Evolutionary conservation across 768 basidiomycete species (phyloP), one percentile per base, ranked within the genome.

Genomic region (Termitomyces sp.): DNA sequence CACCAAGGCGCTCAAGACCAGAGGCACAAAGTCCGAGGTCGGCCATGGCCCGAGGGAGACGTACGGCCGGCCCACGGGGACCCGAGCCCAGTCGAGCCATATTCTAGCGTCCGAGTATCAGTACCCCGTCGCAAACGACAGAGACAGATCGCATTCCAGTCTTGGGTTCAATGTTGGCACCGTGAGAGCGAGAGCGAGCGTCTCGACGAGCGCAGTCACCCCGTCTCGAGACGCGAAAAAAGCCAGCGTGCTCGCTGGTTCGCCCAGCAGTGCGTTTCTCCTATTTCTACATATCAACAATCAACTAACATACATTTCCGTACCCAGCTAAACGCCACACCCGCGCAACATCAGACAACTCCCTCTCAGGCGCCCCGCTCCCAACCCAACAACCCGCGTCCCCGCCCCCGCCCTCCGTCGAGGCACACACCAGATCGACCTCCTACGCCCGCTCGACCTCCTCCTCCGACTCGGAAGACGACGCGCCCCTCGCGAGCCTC

Each of bases 401-500:
- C 4, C 26, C 44, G 2, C 26, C 51, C 38, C 47, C 43, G 6
- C 26, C 26, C 26, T 26, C 26, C 26, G 4, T 4, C 26, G 26
- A 26, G 26, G 2, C 2, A 4, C 26, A 4, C 26, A 26, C 26
- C 2, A 26, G 26, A 26, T 26, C 26, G 26, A 26, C 26, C 26
- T 26, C 26, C 26, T 26, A 26, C 26, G 26, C 26, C 2, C 26
- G 2, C 26, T 26, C 26, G 4, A 26, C 2, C 33, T 33, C 33
- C 33, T 12, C 33, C 33, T 44, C 56, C 35, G 40, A 45, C 36
- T 45, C 55, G 1, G 35, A 80, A 78, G 83, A 82, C 53, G 80
- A 87, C 58, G 80, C 83, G 2, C 90, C 89, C 13, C 76, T 92
- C 36, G 84, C 86, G 0, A 76, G 73, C 1, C 74, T 90, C 36